These are phyloP conservation scores for Monascus purpureus DNA, from an alignment of 495 filamentous ascomycete genomes.

Conservation along the genomic window DNA sequence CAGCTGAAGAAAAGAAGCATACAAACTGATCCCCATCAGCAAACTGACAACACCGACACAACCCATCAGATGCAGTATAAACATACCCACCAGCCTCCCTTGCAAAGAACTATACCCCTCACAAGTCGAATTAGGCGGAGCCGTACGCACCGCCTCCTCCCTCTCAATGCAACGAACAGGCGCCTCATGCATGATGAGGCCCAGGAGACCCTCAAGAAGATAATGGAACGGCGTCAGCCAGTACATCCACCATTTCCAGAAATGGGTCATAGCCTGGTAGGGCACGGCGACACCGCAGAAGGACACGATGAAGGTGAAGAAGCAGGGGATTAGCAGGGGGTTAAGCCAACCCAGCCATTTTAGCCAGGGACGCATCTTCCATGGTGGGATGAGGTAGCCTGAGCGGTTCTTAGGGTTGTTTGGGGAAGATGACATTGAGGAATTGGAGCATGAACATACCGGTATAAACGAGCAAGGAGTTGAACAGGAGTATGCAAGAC, in stretches of 20 bases:
- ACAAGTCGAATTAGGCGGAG: constrained; percentile 38
- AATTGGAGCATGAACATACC: constrained; percentile 8
- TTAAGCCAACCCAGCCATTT: constrained; percentile 67
- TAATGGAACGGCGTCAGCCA: constrained; percentile 51
- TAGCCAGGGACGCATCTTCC: constrained; percentile 68
- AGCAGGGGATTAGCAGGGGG: constrained; percentile 53
- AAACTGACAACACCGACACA: constrained; percentile 52
- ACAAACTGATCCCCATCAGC: constrained; percentile 42
- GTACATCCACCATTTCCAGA: constrained; percentile 60
- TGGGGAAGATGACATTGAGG: neutral
- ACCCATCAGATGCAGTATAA: constrained; percentile 20
- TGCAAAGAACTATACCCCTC: constrained; percentile 36
- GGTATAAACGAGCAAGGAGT: constrained; percentile 68
- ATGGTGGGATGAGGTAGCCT: constrained; percentile 63
- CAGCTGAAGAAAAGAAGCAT: constrained; percentile 6
- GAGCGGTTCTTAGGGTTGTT: neutral
- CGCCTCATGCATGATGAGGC: constrained; percentile 37
- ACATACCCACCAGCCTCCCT: constrained; percentile 37
- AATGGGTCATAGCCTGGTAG: constrained; percentile 35
- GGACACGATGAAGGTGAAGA: constrained; percentile 48
- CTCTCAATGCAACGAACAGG: constrained; percentile 38
- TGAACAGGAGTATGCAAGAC: constrained; percentile 73
- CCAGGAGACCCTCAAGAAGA: constrained; percentile 43
- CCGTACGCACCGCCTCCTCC: constrained; percentile 43
- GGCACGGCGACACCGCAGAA: constrained; percentile 55